Evolutionary conservation across 2,329 filamentous ascomycete genomes (phyloP), one percentile per base, ranked within the genome.

Genomic region (Ustulina deusta): DNA sequence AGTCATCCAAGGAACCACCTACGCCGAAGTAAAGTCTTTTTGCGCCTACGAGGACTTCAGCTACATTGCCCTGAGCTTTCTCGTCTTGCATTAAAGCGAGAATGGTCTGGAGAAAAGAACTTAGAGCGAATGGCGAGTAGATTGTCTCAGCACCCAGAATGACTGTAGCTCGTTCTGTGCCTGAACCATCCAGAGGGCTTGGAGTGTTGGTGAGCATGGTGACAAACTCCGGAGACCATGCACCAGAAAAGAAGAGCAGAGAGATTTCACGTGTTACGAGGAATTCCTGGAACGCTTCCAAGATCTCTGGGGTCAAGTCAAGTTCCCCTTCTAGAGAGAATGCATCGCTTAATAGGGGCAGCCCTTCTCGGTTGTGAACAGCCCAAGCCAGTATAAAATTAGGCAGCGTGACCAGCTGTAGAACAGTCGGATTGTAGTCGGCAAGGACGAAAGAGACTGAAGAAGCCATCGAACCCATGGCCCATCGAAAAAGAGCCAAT

Each of bases 1-100:
- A 93, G 71, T 92, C 92, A 77, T 93, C 91, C 25, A 96, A 85
- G 22, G 92, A 94, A 0, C 93, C 93, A 0, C 93, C 93, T 5
- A 96, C 93, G 2, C 93, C 93, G 79, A 96, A 96, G 79, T 96
- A 96, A 11, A 94, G 84, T 71, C 88, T 87, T 81, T 96, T 96
- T 0, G 93, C 93, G 2, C 87, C 92, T 5, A 95, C 85, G 22
- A 93, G 81, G 1, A 90, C 89, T 56, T 86, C 86, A 0, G 89
- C 87, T 59, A 82, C 80, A 58, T 83, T 82, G 3, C 76, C 75
- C 2, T 76, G 72, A 1, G 73, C 73, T 61, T 78, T 74, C 52
- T 76, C 72, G 56, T 78, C 74, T 57, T 89, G 83, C 57, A 80
- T 79, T 22, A 83, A 76, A 51, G 81, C 81, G 48, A 91, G 84